phyloP scores from a whole-genome alignment of 1,284 basidiomycete genomes.

The Trametes sp. region DNA sequence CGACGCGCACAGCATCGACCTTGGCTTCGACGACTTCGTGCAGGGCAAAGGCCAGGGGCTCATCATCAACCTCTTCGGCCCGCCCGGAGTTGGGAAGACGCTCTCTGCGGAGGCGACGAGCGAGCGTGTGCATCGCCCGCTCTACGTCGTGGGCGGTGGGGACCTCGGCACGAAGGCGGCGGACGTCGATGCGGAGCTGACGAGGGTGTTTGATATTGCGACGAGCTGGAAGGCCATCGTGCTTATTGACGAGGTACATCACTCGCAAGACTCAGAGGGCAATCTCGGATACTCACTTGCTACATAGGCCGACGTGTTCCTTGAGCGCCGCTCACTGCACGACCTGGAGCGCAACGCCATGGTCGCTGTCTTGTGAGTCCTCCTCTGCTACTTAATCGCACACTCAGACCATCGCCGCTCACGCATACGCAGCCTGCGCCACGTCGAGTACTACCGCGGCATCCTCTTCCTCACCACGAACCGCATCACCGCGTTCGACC shows the following conservation, averaged over 20 bases:
- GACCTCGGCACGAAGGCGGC: constrained; percentile 61
- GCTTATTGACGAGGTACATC: constrained; percentile 60
- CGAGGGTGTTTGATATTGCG: constrained; percentile 51
- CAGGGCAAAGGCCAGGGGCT: constrained; percentile 68
- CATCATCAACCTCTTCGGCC: constrained; percentile 66
- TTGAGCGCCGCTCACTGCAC: constrained; percentile 67
- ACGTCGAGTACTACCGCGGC: constrained; percentile 70
- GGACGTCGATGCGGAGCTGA: constrained; percentile 35
- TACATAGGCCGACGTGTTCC: constrained; percentile 52
- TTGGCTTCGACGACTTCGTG: constrained; percentile 68
- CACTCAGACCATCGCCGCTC: constrained; percentile 60
- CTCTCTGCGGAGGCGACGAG: constrained; percentile 65
- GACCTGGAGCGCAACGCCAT: constrained; percentile 69
- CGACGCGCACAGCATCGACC: constrained; percentile 59
- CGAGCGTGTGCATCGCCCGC: constrained; percentile 63
- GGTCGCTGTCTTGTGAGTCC: constrained; percentile 63
- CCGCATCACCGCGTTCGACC: constrained; percentile 68
- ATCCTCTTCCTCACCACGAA: constrained; percentile 76
- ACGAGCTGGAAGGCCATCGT: constrained; percentile 71
- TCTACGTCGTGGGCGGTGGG: constrained; percentile 66
- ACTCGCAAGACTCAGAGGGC: constrained; percentile 33
- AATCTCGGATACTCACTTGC: not conserved
- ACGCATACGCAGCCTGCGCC: constrained; percentile 47
- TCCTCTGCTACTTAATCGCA: constrained; percentile 45
- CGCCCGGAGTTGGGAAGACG: constrained; percentile 64